phyloP scores from a whole-genome alignment of 306 rosid species.

The Sechiopsis laciniata region DNA sequence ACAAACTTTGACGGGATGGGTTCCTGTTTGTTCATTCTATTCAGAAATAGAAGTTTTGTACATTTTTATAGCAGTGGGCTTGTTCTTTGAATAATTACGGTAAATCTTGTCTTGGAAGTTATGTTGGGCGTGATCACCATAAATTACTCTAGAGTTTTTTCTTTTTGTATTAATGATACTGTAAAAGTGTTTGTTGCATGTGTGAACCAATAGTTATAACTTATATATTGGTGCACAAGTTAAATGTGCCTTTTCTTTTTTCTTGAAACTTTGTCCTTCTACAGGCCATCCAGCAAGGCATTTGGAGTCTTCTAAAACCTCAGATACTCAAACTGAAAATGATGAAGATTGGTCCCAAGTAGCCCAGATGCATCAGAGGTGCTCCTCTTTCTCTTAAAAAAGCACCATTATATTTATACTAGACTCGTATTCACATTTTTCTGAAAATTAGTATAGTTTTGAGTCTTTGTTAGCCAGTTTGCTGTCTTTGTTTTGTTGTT shows the following conservation, averaged over 20 bases:
- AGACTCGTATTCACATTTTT: neutral
- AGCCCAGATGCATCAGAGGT: conserved; percentile 60
- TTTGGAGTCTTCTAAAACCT: conserved; percentile 36
- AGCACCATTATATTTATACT: conserved; percentile 22
- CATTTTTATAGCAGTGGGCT: neutral
- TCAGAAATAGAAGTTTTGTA: neutral
- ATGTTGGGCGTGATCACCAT: neutral
- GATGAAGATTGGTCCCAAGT: conserved; percentile 70
- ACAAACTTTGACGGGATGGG: neutral
- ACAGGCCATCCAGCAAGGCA: conserved; percentile 41
- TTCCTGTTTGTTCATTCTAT: neutral
- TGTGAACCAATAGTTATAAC: neutral
- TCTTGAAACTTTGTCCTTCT: neutral
- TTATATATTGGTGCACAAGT: neutral
- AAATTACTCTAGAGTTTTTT: neutral
- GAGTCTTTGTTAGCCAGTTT: conserved; percentile 6
- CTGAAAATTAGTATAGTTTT: neutral
- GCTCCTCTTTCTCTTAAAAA: conserved; percentile 19
- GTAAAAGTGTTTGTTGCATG: neutral
- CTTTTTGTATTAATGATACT: neutral
- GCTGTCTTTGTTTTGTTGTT: neutral
- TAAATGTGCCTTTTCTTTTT: neutral
- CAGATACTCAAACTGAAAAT: conserved; percentile 36
- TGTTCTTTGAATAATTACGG: neutral
- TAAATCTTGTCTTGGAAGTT: neutral